Evolutionary conservation across 2,329 filamentous ascomycete species (phyloP).

Genomic region (Talaromyces sp.): DNA sequence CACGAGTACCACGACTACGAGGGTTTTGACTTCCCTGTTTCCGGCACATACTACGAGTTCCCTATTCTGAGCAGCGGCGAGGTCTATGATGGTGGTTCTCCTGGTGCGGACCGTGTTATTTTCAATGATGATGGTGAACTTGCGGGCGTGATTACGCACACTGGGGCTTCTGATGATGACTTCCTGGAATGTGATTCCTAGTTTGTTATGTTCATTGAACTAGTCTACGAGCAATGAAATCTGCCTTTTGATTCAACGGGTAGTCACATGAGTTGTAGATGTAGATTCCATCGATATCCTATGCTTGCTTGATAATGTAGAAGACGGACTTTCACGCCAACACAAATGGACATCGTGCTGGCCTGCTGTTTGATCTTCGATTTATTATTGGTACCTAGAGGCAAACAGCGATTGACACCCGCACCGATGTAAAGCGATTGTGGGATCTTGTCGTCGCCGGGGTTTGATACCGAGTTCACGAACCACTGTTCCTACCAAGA

Average conservation of each 20-base stretch:
- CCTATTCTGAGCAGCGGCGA: constrained; percentile 55
- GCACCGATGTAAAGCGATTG: constrained; percentile 18
- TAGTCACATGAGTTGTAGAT: neutral
- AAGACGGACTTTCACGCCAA: constrained; percentile 21
- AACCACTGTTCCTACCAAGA: no score
- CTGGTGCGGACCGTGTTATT: constrained; percentile 68
- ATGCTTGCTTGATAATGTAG: no score
- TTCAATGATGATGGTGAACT: constrained; percentile 61
- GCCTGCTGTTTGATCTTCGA: constrained; percentile 19
- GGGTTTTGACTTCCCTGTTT: constrained; percentile 61
- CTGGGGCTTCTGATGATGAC: constrained; percentile 67
- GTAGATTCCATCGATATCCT: no score
- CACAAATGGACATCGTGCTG: constrained; percentile 18
- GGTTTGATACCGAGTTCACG: constrained; percentile 20
- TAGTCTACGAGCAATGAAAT: no score
- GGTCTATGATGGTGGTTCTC: constrained; percentile 62
- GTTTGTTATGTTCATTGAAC: no score
- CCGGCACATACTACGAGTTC: constrained; percentile 66
- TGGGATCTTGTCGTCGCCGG: constrained; percentile 25
- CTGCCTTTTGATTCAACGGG: no score
- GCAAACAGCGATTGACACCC: constrained; percentile 27
- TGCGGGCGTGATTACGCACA: constrained; percentile 70
- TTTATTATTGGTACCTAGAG: constrained; percentile 22
- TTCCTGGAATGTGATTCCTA: constrained; percentile 62
- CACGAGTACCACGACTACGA: constrained; percentile 66